Percentiles rank a stretch among this genome's conserved stretches.
phyloP scores from a whole-genome alignment of 2,329 filamentous ascomycete genomes.

The Phialophora verrucosa region DNA sequence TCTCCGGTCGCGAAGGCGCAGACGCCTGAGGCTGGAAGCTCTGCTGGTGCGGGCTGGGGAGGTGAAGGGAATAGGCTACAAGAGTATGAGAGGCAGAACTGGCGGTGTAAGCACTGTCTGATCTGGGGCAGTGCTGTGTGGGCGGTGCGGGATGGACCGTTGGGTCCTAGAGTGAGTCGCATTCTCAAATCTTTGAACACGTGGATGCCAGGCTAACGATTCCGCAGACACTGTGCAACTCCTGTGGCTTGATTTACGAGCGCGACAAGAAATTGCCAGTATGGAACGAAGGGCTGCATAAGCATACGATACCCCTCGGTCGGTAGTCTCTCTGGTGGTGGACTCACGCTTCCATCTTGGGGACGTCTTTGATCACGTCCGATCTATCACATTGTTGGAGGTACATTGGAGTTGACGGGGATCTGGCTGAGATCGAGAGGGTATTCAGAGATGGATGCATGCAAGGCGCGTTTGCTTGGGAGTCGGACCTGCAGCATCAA shows the following conservation, averaged over 20 bases:
- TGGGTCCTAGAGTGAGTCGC: conserved; percentile 75
- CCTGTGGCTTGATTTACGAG: conserved; percentile 89
- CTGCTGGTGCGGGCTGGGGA: conserved; percentile 70
- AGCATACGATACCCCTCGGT: conserved; percentile 49
- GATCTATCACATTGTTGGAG: conserved; percentile 1
- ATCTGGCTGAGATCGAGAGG: not conserved
- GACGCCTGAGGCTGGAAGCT: conserved; percentile 70
- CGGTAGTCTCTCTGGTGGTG: conserved; percentile 35
- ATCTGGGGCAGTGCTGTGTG: conserved; percentile 91
- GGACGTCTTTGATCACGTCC: not conserved
- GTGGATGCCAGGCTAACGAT: conserved; percentile 15
- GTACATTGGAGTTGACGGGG: not conserved
- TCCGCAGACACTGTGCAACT: conserved; percentile 81
- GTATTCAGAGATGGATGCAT: not conserved
- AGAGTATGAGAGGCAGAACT: conserved; percentile 73
- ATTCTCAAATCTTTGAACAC: not conserved
- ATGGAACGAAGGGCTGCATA: conserved; percentile 74
- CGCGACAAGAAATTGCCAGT: conserved; percentile 81
- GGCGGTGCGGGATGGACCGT: conserved; percentile 90
- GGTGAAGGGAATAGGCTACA: conserved; percentile 69
- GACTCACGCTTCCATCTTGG: not conserved
- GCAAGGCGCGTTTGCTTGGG: conserved; percentile 8
- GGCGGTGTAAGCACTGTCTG: conserved; percentile 86
- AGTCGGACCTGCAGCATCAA: not conserved
- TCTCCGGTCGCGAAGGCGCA: conserved; percentile 76